These are phyloP conservation scores for Carallia pectinifolia DNA, from an alignment of 345 rosid genomes.

Conservation along the genomic window DNA sequence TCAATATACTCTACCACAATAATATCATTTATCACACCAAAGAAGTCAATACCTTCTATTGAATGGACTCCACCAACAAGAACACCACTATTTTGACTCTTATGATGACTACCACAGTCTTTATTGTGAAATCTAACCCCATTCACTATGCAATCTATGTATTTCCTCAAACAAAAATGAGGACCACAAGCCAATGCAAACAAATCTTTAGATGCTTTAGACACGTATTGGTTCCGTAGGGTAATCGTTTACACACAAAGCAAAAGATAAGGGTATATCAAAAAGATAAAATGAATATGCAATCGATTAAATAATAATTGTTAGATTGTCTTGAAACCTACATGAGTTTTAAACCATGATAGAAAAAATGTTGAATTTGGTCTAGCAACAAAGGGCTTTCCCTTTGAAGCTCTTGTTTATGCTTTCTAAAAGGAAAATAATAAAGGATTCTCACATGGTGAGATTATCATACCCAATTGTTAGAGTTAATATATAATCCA, in stretches of 20 bases:
- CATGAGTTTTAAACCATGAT: background rate
- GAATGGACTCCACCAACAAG: background rate
- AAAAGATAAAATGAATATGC: too few relatives aligned
- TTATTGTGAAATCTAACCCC: background rate
- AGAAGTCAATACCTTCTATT: background rate
- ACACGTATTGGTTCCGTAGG: too few relatives aligned
- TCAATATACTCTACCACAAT: too few relatives aligned
- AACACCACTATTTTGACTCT: slow-evolving; percentile 6
- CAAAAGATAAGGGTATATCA: background rate
- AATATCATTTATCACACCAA: too few relatives aligned
- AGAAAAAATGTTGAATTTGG: background rate
- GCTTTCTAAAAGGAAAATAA: background rate
- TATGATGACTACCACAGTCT: background rate
- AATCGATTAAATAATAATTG: too few relatives aligned
- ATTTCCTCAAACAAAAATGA: background rate
- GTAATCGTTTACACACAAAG: too few relatives aligned
- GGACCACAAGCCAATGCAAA: background rate
- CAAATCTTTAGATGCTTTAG: too few relatives aligned
- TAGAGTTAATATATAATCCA: too few relatives aligned
- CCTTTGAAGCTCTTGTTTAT: background rate
- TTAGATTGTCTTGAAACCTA: background rate
- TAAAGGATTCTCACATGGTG: too few relatives aligned
- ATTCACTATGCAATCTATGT: background rate
- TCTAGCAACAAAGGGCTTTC: background rate
- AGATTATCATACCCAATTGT: background rate